Percentiles rank a stretch among this genome's conserved stretches.
phyloP scores from a whole-genome alignment of 306 rosid species.

The Hylodesmum podocarpum region DNA sequence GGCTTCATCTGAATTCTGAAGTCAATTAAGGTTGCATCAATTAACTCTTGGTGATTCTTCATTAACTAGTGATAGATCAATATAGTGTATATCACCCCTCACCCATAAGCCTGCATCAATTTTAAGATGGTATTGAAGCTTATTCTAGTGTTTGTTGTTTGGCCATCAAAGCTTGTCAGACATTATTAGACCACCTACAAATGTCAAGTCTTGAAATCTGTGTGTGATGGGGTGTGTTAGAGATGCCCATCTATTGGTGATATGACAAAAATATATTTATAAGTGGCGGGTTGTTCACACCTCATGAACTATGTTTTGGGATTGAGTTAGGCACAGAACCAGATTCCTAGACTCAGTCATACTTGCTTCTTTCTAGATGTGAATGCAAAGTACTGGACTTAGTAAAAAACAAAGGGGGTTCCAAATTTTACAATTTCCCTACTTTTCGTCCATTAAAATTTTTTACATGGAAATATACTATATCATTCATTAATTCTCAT shows the following conservation, averaged over 20 bases:
- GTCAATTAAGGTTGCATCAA: neutral
- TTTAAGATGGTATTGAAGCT: too few relatives aligned
- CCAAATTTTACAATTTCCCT: neutral
- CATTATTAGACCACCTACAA: neutral
- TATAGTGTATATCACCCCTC: neutral
- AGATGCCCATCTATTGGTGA: neutral
- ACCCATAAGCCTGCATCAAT: too few relatives aligned
- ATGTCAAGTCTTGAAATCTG: too few relatives aligned
- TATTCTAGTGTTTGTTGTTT: neutral
- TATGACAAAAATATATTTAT: neutral
- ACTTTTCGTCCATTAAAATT: neutral
- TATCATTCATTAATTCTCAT: neutral
- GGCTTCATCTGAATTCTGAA: slow-evolving; percentile 5
- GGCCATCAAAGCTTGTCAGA: too few relatives aligned
- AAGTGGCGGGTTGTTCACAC: neutral
- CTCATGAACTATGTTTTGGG: neutral
- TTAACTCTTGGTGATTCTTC: neutral
- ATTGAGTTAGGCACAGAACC: neutral
- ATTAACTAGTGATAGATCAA: neutral
- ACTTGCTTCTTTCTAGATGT: slow-evolving; percentile 3
- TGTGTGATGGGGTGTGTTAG: neutral
- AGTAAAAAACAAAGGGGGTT: too few relatives aligned
- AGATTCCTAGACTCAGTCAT: neutral
- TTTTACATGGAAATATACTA: neutral
- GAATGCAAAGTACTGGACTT: slow-evolving; percentile 3